These are phyloP conservation scores for Hypoxylon sp. DNA, from an alignment of 2,329 filamentous ascomycete species.

Conservation along the genomic window DNA sequence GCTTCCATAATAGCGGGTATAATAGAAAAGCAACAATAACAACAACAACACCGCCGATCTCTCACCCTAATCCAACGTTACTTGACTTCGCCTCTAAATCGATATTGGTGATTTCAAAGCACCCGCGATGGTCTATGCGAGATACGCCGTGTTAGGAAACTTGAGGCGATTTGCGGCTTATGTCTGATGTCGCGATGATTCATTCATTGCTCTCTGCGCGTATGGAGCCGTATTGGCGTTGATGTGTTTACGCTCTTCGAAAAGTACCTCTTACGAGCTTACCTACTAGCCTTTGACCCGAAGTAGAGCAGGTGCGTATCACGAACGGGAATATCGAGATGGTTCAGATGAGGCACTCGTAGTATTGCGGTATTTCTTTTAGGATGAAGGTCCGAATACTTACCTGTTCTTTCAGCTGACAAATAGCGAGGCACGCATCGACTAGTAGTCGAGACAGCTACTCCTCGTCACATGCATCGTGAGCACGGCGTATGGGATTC, in stretches of 20 bases:
- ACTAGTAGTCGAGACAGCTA: not conserved
- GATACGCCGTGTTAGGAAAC: not conserved
- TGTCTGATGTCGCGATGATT: not conserved
- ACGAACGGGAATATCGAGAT: not conserved
- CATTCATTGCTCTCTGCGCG: not conserved
- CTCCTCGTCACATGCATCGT: not conserved
- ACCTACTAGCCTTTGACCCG: not conserved
- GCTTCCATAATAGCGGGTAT: constrained; percentile 15
- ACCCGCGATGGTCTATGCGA: not conserved
- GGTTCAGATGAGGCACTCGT: not conserved
- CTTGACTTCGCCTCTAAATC: constrained; percentile 31
- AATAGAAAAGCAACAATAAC: not conserved
- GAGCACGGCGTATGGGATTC: not conserved
- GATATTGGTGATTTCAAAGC: constrained; percentile 1
- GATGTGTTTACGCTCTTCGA: not conserved
- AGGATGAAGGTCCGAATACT: not conserved
- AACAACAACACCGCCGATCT: constrained; percentile 15
- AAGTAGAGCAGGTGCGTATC: not conserved
- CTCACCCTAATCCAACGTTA: constrained; percentile 43
- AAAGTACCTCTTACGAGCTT: not conserved
- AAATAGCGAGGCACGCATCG: not conserved
- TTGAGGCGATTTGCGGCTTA: constrained; percentile 2
- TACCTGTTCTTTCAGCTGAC: not conserved
- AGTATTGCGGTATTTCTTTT: not conserved
- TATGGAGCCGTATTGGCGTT: not conserved